A percentile compares a stretch with the other conserved stretches of the same genome.
phyloP scores from a whole-genome alignment of 140 eudicot species.

The Anethum foeniculum region DNA sequence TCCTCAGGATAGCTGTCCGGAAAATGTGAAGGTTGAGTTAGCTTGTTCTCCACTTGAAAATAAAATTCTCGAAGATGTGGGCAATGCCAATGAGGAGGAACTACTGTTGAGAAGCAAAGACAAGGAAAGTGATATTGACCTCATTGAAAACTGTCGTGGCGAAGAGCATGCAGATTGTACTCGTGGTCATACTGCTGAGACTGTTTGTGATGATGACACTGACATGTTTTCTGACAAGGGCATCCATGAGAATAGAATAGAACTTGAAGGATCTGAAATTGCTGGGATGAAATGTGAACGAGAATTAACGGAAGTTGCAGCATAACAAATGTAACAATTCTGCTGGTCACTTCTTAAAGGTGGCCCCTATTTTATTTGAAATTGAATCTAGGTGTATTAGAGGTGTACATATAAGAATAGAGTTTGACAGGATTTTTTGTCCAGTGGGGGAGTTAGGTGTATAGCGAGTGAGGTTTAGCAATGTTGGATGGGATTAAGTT shows the following conservation, averaged over 20 bases:
- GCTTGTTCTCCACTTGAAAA: slow-evolving; percentile 22
- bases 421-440: neutral
- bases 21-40: slow-evolving; percentile 14
- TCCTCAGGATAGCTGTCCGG: slow-evolving; percentile 22
- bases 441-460: slow-evolving; percentile 10
- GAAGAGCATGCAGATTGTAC: slow-evolving; percentile 16
- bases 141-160: slow-evolving; percentile 1
- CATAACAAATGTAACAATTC: slow-evolving; percentile 11
- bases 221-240: slow-evolving; percentile 3
- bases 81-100: slow-evolving; percentile 12
- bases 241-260: slow-evolving; percentile 19
- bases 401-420: slow-evolving; percentile 14
- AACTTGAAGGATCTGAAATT: slow-evolving; percentile 20
- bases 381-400: slow-evolving; percentile 5
- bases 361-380: neutral
- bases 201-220: slow-evolving; percentile 13
- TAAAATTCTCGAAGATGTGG: slow-evolving; percentile 24
- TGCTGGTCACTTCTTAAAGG: neutral
- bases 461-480: slow-evolving; percentile 20
- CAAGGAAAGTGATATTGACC: slow-evolving; percentile 9
- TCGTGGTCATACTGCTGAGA: slow-evolving; percentile 16
- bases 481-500: slow-evolving; percentile 11
- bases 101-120: slow-evolving; percentile 13
- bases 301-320: slow-evolving; percentile 20
- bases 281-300: slow-evolving; percentile 24